These are phyloP conservation scores for Candida takata DNA, from an alignment of 805 yeast genomes.

Conservation along the genomic window DNA sequence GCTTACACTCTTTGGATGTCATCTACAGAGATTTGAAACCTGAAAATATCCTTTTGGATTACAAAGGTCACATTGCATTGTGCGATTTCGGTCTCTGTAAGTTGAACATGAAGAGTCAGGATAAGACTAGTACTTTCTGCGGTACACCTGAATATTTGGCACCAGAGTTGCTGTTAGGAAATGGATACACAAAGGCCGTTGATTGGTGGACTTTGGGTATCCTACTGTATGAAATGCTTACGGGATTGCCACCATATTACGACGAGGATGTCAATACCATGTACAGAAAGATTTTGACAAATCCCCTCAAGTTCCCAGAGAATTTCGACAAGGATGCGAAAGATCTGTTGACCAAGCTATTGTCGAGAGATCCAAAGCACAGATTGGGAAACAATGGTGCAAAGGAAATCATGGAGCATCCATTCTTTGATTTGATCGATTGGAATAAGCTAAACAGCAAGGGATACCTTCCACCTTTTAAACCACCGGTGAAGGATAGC, in stretches of 20 bases:
- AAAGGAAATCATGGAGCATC: conserved; percentile 72
- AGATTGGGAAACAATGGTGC: conserved; percentile 80
- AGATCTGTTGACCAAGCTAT: conserved; percentile 63
- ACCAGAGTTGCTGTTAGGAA: conserved; percentile 85
- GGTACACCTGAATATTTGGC: conserved; percentile 98
- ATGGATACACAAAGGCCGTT: conserved; percentile 91
- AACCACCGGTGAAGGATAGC: conserved; percentile 81
- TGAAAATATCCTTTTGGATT: conserved; percentile 87
- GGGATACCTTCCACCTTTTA: conserved; percentile 91
- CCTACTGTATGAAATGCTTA: conserved; percentile 87
- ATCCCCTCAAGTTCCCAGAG: conserved; percentile 82
- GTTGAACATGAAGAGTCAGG: conserved; percentile 85
- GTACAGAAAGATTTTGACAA: conserved; percentile 90
- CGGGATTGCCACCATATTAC: conserved; percentile 95
- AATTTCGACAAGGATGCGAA: conserved; percentile 83
- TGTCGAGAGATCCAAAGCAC: conserved; percentile 78
- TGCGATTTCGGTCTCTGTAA: conserved; percentile 98
- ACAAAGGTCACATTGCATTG: conserved; percentile 95
- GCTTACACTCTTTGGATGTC: conserved; percentile 84
- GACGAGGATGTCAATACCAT: conserved; percentile 89
- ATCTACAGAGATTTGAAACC: conserved; percentile 95
- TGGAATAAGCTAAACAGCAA: conserved; percentile 80
- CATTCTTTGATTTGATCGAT: conserved; percentile 82
- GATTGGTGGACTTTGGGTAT: conserved; percentile 99
- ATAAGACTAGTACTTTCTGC: conserved; percentile 87